A percentile compares a stretch with the other conserved stretches of the same genome.
Evolutionary conservation across 805 yeast species (phyloP).

Genomic region (Spathaspora boniae): DNA sequence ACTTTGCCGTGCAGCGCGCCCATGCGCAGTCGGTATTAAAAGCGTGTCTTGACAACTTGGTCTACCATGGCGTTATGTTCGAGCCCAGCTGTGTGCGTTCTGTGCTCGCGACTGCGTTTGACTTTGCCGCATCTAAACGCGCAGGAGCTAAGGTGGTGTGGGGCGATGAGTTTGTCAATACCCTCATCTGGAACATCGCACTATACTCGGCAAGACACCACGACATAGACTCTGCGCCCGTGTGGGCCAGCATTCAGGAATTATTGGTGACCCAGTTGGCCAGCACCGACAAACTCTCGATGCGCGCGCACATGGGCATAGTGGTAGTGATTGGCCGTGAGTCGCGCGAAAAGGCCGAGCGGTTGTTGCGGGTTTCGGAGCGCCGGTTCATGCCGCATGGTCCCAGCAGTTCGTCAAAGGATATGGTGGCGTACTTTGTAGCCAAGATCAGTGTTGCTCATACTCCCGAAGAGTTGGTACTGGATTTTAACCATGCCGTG

Average conservation of each 20-base stretch:
- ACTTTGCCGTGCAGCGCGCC: slow-evolving; percentile 20
- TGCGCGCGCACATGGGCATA: slow-evolving; percentile 36
- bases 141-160: slow-evolving; percentile 21
- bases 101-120: slow-evolving; percentile 16
- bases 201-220: slow-evolving; percentile 10
- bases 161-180: slow-evolving; percentile 19
- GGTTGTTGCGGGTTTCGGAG: slow-evolving; percentile 25
- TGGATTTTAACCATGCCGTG: slow-evolving; percentile 30
- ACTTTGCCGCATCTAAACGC: slow-evolving; percentile 15
- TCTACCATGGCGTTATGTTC: slow-evolving; percentile 24
- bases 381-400: slow-evolving; percentile 14
- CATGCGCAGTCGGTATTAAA: slow-evolving; percentile 17
- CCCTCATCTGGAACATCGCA: slow-evolving; percentile 27
- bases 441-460: slow-evolving; percentile 25
- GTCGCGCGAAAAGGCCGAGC: slow-evolving; percentile 23
- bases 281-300: slow-evolving; percentile 17
- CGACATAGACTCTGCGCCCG: background rate
- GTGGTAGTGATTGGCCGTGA: slow-evolving; percentile 24
- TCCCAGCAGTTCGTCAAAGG: slow-evolving; percentile 11
- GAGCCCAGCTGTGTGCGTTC: slow-evolving; percentile 19
- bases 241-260: slow-evolving; percentile 25
- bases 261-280: slow-evolving; percentile 17
- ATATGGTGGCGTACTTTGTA: slow-evolving; percentile 19
- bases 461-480: slow-evolving; percentile 33
- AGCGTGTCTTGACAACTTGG: slow-evolving; percentile 22